Percentiles rank a stretch among this genome's conserved stretches.
Evolutionary conservation across 2,329 filamentous ascomycete species (phyloP).

Genomic region (Ceratocystis cacaofunesta): DNA sequence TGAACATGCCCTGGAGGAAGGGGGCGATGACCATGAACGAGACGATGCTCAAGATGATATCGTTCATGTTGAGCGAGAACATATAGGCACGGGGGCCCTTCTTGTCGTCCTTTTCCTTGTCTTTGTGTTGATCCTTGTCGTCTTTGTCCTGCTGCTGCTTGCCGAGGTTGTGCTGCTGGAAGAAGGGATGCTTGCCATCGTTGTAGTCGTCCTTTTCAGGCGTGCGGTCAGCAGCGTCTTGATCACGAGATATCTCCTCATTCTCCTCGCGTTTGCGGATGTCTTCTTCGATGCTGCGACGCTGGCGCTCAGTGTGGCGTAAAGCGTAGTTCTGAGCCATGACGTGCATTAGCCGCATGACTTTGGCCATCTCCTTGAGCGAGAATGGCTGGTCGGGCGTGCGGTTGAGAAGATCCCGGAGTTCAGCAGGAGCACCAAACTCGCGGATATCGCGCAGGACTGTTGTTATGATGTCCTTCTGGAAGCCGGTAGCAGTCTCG

Average conservation of each 20-base stretch:
- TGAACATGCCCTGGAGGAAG: slow-evolving; percentile 30
- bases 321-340: slow-evolving; percentile 33
- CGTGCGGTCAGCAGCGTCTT: not conserved
- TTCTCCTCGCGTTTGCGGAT: slow-evolving; percentile 15
- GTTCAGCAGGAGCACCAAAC: slow-evolving; percentile 54
- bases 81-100: slow-evolving; percentile 26
- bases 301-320: slow-evolving; percentile 11
- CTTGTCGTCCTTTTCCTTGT: slow-evolving; percentile 22
- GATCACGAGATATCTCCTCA: slow-evolving; percentile 14
- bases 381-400: slow-evolving; percentile 38
- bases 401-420: slow-evolving; percentile 42
- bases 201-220: slow-evolving; percentile 17
- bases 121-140: slow-evolving; percentile 11
- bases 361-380: slow-evolving; percentile 41
- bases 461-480: slow-evolving; percentile 43
- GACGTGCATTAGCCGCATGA: slow-evolving; percentile 40
- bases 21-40: slow-evolving; percentile 28
- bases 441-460: slow-evolving; percentile 48
- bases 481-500: slow-evolving; percentile 46
- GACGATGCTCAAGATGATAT: slow-evolving; percentile 40
- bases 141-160: slow-evolving; percentile 15
- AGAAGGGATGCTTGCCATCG: slow-evolving; percentile 7
- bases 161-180: slow-evolving; percentile 3
- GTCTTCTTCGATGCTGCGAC: slow-evolving; percentile 15
- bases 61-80: slow-evolving; percentile 28